These are phyloP conservation scores for Diplogelasinospora grovesii DNA, from an alignment of 495 filamentous ascomycete species.

Conservation along the genomic window DNA sequence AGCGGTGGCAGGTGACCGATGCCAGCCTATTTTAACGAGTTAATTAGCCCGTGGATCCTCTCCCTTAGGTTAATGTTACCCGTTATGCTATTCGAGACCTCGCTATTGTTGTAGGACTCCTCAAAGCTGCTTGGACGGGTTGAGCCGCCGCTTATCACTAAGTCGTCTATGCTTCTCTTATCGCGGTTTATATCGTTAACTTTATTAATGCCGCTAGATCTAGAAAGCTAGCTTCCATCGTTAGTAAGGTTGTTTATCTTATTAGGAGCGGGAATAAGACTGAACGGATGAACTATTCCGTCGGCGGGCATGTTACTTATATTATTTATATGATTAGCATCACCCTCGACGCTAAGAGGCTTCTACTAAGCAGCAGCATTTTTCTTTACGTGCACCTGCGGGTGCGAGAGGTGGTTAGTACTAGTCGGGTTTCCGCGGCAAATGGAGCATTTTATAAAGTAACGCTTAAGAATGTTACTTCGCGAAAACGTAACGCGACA, in stretches of 20 bases:
- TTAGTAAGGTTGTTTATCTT: constrained; percentile 44
- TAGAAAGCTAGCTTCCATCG: constrained; percentile 49
- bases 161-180: constrained; percentile 46
- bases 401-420: constrained; percentile 83
- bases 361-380: constrained; percentile 54
- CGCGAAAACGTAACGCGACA: constrained; percentile 98
- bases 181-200: constrained; percentile 45
- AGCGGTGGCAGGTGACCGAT: not conserved
- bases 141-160: constrained; percentile 29
- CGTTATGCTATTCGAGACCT: constrained; percentile 45
- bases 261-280: constrained; percentile 39
- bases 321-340: constrained; percentile 48
- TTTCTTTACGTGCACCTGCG: constrained; percentile 81
- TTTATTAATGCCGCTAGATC: constrained; percentile 52
- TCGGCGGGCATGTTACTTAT: constrained; percentile 45
- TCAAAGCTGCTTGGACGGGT: constrained; percentile 35
- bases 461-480: constrained; percentile 95
- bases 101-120: constrained; percentile 43
- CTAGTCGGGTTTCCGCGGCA: constrained; percentile 91
- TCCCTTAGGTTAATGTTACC: constrained; percentile 46
- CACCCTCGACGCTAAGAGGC: constrained; percentile 33
- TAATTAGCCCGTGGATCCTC: constrained; percentile 3
- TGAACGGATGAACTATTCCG: constrained; percentile 45
- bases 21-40: not conserved
- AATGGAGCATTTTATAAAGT: constrained; percentile 97